Percentiles rank a stretch among this genome's conserved stretches.
phyloP scores from a whole-genome alignment of 176 grass and related monocot species.

The Zoysia japonica region DNA sequence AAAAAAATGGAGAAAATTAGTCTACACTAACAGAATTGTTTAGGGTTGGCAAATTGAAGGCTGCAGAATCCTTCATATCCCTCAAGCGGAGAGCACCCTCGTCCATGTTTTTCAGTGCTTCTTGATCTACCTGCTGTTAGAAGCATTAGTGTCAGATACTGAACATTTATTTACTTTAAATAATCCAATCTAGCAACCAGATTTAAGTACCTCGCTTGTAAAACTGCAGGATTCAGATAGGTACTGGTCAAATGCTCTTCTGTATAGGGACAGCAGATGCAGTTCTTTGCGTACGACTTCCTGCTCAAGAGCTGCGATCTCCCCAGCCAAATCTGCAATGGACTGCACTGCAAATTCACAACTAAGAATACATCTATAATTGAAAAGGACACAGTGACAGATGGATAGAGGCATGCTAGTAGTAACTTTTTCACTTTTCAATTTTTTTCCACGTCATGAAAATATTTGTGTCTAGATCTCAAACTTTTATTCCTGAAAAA shows the following conservation, averaged over 20 bases:
- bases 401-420: background rate
- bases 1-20: constrained; percentile 16
- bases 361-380: constrained; percentile 27
- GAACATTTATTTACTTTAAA: background rate
- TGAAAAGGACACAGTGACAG: background rate
- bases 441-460: background rate
- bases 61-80: constrained; percentile 52
- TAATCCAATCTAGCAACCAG: background rate
- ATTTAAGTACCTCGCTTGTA: constrained; percentile 40
- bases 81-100: constrained; percentile 49
- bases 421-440: constrained; percentile 10
- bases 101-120: constrained; percentile 36
- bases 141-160: constrained; percentile 27
- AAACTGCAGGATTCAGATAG: constrained; percentile 48
- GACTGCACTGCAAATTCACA: constrained; percentile 58
- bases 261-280: constrained; percentile 79
- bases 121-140: constrained; percentile 50
- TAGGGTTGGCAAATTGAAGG: constrained; percentile 41
- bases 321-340: constrained; percentile 64
- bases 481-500: background rate
- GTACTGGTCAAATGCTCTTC: constrained; percentile 79
- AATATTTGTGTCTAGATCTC: background rate
- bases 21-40: constrained; percentile 45
- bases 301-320: constrained; percentile 88
- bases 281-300: constrained; percentile 77